A percentile compares a stretch with the other conserved stretches of the same genome.
These are phyloP conservation scores for Trametes cingulata DNA, from an alignment of 768 basidiomycete species.

Conservation along the genomic window DNA sequence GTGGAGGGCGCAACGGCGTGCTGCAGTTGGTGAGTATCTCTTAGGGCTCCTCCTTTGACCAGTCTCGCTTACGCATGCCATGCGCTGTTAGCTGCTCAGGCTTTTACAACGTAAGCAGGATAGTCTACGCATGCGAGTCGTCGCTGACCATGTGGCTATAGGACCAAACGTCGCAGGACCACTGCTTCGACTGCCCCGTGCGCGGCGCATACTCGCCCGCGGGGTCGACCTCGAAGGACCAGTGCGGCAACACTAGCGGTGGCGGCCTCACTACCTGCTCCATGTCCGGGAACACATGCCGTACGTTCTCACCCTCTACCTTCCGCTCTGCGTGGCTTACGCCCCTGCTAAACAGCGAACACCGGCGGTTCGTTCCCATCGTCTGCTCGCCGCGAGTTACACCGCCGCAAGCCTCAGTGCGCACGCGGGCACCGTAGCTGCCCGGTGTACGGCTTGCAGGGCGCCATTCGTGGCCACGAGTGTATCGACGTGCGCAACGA, in stretches of 20 bases:
- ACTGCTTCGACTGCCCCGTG: constrained; percentile 23
- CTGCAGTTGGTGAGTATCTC: constrained; percentile 21
- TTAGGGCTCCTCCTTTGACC: no score
- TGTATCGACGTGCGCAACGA: constrained; percentile 25
- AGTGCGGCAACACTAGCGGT: constrained; percentile 15
- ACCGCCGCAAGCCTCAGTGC: constrained; percentile 7
- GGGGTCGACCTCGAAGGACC: constrained; percentile 7
- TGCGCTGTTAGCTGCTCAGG: constrained; percentile 18
- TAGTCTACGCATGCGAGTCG: background rate
- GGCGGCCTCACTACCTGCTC: constrained; percentile 19
- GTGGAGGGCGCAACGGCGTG: constrained; percentile 22
- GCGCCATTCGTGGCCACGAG: constrained; percentile 14
- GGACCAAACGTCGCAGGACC: constrained; percentile 22
- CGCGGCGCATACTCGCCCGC: constrained; percentile 20
- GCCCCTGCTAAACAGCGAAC: constrained; percentile 3
- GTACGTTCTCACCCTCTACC: constrained; percentile 10
- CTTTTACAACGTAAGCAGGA: constrained; percentile 18
- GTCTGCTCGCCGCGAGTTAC: background rate
- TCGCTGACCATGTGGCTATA: background rate
- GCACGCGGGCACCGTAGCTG: constrained; percentile 18
- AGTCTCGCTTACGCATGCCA: background rate
- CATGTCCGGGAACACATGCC: constrained; percentile 16
- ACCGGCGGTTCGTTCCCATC: constrained; percentile 14
- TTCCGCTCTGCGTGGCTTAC: background rate
- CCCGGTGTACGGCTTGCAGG: constrained; percentile 14